Conservation (phyloP, 2,329 filamentous ascomycete genomes). For the Xylaria sp. region DNA sequence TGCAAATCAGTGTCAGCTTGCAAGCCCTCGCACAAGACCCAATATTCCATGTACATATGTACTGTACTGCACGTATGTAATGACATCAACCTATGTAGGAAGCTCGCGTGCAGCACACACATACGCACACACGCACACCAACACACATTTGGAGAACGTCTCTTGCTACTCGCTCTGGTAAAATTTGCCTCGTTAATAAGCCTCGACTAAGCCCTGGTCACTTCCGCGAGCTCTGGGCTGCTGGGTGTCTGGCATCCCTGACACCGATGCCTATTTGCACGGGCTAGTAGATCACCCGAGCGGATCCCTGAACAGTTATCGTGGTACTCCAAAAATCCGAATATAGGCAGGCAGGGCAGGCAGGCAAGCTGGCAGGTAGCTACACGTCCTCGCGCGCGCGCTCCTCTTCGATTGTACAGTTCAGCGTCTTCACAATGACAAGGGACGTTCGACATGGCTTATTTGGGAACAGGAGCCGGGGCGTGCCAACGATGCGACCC, state of each 20-base stretch:
- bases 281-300: constrained; percentile 25
- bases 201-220: constrained; percentile 16
- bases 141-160: constrained; percentile 2
- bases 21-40: constrained; percentile 8
- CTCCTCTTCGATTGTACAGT: background rate
- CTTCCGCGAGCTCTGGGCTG: background rate
- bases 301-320: constrained; percentile 11
- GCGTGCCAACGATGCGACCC: background rate
- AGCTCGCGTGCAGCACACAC: constrained; percentile 5
- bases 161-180: background rate
- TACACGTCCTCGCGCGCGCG: background rate
- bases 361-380: too few species aligned
- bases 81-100: constrained; percentile 19
- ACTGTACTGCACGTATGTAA: too few species aligned
- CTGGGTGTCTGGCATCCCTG: too few species aligned
- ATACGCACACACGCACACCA: too few species aligned
- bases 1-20: constrained; percentile 18
- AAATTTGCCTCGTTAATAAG: constrained; percentile 16
- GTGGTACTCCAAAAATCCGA: background rate
- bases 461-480: background rate
- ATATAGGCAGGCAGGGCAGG: too few species aligned
- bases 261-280: too few species aligned
- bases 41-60: constrained; percentile 14
- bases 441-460: background rate
- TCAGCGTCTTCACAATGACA: background rate